phyloP scores from a whole-genome alignment of 2,329 filamentous ascomycete species.

The Corynespora cassiicola region DNA sequence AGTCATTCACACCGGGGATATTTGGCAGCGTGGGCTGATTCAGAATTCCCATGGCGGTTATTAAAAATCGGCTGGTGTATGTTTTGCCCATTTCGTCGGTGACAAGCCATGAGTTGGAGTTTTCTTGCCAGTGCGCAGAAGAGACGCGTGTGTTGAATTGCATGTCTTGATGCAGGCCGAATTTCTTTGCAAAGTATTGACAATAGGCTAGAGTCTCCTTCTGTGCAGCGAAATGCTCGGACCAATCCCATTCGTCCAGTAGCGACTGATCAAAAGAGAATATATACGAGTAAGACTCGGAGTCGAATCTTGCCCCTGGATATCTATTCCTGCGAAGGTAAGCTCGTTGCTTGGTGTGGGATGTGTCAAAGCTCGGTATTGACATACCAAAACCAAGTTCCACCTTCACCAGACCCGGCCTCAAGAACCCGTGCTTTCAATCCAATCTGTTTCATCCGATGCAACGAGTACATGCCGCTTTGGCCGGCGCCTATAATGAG shows the following conservation, averaged over 20 bases:
- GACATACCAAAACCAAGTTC: slow-evolving; percentile 43
- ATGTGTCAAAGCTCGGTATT: background rate
- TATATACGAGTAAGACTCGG: slow-evolving; percentile 54
- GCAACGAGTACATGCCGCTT: slow-evolving; percentile 43
- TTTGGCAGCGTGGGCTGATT: slow-evolving; percentile 24
- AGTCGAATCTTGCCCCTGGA: slow-evolving; percentile 56
- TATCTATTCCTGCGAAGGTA: slow-evolving; percentile 51
- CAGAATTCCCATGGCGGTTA: slow-evolving; percentile 28
- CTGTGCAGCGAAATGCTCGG: slow-evolving; percentile 39
- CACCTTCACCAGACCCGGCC: slow-evolving; percentile 44
- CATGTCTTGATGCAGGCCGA: slow-evolving; percentile 41
- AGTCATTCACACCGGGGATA: slow-evolving; percentile 26
- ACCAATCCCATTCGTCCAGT: slow-evolving; percentile 52
- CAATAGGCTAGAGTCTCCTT: slow-evolving; percentile 59
- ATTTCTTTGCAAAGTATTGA: slow-evolving; percentile 54
- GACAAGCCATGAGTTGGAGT: slow-evolving; percentile 24
- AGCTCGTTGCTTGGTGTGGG: too few species aligned
- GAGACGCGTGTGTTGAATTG: slow-evolving; percentile 25
- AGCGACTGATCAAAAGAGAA: slow-evolving; percentile 52
- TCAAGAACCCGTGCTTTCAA: slow-evolving; percentile 34
- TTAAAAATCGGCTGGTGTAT: slow-evolving; percentile 21
- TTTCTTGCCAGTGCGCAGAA: slow-evolving; percentile 18
- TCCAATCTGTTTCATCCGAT: slow-evolving; percentile 42
- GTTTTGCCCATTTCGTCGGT: slow-evolving; percentile 18
- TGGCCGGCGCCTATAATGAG: slow-evolving; percentile 41